phyloP scores from a whole-genome alignment of 176 grass and related monocot genomes.

The Alloteropsis semialata region DNA sequence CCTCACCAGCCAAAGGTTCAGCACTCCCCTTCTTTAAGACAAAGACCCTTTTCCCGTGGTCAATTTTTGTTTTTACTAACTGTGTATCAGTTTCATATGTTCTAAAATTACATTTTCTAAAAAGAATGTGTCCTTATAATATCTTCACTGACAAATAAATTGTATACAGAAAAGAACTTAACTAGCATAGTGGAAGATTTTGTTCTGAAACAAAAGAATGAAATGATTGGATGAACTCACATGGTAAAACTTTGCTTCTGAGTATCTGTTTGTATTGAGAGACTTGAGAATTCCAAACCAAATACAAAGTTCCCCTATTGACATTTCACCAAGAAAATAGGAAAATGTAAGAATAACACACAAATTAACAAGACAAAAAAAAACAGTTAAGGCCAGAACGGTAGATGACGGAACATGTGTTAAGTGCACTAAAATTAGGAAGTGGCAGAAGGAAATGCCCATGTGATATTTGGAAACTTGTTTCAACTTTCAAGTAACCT shows the following conservation, averaged over 20 bases:
- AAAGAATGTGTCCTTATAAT: slow-evolving; percentile 2
- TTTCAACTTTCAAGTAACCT: not conserved
- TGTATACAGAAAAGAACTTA: slow-evolving; percentile 25
- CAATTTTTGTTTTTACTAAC: not conserved
- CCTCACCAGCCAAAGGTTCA: not conserved
- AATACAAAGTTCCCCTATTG: slow-evolving; percentile 73
- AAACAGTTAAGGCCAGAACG: slow-evolving; percentile 4
- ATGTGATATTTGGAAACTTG: not conserved
- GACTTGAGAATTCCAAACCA: slow-evolving; percentile 81
- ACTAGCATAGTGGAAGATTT: slow-evolving; percentile 43
- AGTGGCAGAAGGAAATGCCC: not conserved
- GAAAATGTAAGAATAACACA: slow-evolving; percentile 27
- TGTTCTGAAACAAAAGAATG: slow-evolving; percentile 27
- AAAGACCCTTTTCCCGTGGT: not conserved
- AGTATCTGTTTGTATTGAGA: slow-evolving; percentile 81
- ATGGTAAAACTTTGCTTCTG: slow-evolving; percentile 71
- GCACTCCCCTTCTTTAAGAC: not conserved
- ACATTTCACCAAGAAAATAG: slow-evolving; percentile 40
- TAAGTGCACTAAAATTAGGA: slow-evolving; percentile 5
- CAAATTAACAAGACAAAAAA: slow-evolving; percentile 22
- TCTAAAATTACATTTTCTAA: slow-evolving; percentile 17
- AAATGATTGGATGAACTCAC: slow-evolving; percentile 48
- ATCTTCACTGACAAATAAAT: slow-evolving; percentile 18
- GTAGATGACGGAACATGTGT: not conserved
- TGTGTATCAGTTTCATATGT: slow-evolving; percentile 10